Percentiles rank a stretch among this genome's conserved stretches.
Evolutionary conservation across 2,329 filamentous ascomycete species (phyloP).

Genomic region (Sporothrix pseudoabietina): DNA sequence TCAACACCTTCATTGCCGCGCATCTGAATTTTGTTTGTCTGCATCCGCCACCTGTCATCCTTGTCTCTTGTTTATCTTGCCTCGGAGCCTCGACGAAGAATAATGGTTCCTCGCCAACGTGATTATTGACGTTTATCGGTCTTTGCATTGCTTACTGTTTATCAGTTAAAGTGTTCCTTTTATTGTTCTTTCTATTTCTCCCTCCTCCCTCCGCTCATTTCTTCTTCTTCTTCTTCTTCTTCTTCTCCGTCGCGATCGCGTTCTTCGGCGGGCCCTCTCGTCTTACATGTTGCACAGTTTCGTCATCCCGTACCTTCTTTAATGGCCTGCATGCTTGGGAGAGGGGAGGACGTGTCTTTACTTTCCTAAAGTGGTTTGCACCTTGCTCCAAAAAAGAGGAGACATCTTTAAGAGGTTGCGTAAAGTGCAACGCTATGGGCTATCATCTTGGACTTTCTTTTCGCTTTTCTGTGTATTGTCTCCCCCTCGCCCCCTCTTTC

Average conservation of each 20-base stretch:
- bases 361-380: constrained; percentile 13
- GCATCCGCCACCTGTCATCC: background rate
- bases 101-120: background rate
- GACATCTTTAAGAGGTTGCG: constrained; percentile 10
- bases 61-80: background rate
- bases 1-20: background rate
- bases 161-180: background rate
- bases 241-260: background rate
- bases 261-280: background rate
- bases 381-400: constrained; percentile 10
- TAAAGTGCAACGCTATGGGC: constrained; percentile 17
- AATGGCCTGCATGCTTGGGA: constrained; percentile 1
- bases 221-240: background rate
- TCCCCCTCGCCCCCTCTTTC: background rate
- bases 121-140: background rate
- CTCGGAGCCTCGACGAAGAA: background rate
- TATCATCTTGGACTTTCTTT: background rate
- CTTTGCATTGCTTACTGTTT: background rate
- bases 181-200: background rate
- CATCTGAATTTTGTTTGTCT: background rate
- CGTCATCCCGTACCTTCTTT: constrained; percentile 2
- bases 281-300: background rate
- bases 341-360: background rate
- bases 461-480: background rate
- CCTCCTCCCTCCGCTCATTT: background rate